Conservation (phyloP, 176 grass and related monocot species). For the Aegilops tauschii region DNA sequence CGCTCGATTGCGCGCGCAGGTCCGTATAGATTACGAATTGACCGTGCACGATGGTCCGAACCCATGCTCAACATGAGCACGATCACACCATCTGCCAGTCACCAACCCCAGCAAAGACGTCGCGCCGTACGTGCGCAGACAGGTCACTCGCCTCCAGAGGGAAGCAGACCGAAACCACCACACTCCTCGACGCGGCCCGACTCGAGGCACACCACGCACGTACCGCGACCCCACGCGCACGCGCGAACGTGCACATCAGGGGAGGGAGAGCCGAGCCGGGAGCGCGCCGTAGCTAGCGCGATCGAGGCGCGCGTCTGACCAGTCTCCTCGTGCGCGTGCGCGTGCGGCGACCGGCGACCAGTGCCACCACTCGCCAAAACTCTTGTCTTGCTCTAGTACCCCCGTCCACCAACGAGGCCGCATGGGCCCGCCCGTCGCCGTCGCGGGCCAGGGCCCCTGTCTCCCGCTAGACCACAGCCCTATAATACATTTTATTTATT, state of each 20-base stretch:
- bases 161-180: no score
- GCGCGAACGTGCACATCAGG: not conserved
- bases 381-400: not conserved
- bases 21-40: no score
- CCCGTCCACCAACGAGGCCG: not conserved
- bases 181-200: no score
- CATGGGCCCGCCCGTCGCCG: constrained; percentile 1
- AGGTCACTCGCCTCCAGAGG: not conserved
- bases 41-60: no score
- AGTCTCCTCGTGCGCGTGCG: not conserved
- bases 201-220: no score
- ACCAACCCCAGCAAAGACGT: no score
- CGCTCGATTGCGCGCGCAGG: no score
- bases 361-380: not conserved
- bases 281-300: no score
- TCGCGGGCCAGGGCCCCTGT: not conserved
- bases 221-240: not conserved
- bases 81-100: no score
- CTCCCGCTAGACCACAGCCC: not conserved
- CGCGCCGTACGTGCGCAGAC: not conserved
- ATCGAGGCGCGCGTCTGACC: not conserved
- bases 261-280: no score
- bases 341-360: not conserved
- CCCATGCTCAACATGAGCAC: no score
- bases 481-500: not conserved